phyloP scores from a whole-genome alignment of 176 grass and related monocot genomes.

The Puya raimondii region DNA sequence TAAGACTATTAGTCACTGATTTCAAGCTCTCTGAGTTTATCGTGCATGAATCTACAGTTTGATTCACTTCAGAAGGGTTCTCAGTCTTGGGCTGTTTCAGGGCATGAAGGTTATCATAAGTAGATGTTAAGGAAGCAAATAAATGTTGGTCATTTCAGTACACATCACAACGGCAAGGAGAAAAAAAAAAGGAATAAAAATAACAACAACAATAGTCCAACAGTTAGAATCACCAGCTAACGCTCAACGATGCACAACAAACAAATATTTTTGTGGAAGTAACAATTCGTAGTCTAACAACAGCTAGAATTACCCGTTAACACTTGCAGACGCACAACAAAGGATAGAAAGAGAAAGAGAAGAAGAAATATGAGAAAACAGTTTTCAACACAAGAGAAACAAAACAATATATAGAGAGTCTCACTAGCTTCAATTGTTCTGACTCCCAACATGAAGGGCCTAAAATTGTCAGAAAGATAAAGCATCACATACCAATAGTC shows the following conservation, averaged over 20 bases:
- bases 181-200: not conserved
- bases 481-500: too few relatives aligned
- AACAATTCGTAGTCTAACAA: too few relatives aligned
- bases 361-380: too few relatives aligned
- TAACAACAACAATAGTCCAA: not conserved
- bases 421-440: too few relatives aligned
- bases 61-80: conserved; percentile 28
- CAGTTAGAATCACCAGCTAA: too few relatives aligned
- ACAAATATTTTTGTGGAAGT: too few relatives aligned
- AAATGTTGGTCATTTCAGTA: conserved; percentile 4
- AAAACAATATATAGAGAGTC: not conserved
- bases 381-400: not conserved
- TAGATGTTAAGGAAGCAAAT: conserved; percentile 8
- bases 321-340: too few relatives aligned
- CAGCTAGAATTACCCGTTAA: too few relatives aligned
- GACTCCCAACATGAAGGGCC: too few relatives aligned
- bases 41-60: conserved; percentile 25
- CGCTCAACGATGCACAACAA: too few relatives aligned
- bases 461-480: too few relatives aligned
- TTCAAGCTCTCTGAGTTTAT: conserved; percentile 31
- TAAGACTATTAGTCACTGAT: conserved; percentile 6
- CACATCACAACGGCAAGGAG: not conserved
- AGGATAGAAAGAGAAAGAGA: too few relatives aligned
- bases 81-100: conserved; percentile 43
- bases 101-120: conserved; percentile 12